Conservation (phyloP, 352 stramenopile genomes). For the Phytophthora europaea region DNA sequence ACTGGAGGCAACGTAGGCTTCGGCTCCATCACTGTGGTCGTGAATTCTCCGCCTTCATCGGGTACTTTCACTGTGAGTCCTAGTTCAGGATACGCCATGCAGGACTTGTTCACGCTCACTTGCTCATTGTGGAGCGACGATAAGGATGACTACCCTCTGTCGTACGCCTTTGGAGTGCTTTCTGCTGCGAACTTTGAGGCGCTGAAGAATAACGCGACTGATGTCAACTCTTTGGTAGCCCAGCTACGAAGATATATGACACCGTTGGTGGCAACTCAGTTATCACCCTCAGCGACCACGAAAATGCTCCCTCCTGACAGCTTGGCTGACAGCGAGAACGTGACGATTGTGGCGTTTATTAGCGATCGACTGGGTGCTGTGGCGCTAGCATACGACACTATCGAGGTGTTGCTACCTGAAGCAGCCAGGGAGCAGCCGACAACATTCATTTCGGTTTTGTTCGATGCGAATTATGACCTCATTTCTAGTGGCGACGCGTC, state of each 20-base stretch:
- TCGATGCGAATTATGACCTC: conserved; percentile 24
- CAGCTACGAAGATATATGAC: conserved; percentile 42
- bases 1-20: conserved; percentile 67
- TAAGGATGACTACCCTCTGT: conserved; percentile 60
- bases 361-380: conserved; percentile 53
- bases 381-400: conserved; percentile 43
- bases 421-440: conserved; percentile 46
- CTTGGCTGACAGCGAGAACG: conserved; percentile 35
- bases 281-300: conserved; percentile 37
- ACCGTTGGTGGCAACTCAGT: conserved; percentile 54
- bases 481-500: conserved; percentile 30
- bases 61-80: conserved; percentile 61
- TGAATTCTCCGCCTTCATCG: conserved; percentile 72
- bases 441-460: conserved; percentile 47
- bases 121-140: conserved; percentile 77
- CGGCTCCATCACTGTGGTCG: conserved; percentile 51
- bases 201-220: conserved; percentile 8
- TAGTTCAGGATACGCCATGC: conserved; percentile 55
- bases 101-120: conserved; percentile 60
- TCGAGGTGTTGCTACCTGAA: conserved; percentile 54
- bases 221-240: conserved; percentile 31
- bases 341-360: conserved; percentile 71
- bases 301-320: conserved; percentile 58
- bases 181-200: conserved; percentile 37
- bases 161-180: conserved; percentile 71